Base-by-base conservation (phyloP, 176 grass and related monocot species). In the Bonia amplexicaulis region DNA sequence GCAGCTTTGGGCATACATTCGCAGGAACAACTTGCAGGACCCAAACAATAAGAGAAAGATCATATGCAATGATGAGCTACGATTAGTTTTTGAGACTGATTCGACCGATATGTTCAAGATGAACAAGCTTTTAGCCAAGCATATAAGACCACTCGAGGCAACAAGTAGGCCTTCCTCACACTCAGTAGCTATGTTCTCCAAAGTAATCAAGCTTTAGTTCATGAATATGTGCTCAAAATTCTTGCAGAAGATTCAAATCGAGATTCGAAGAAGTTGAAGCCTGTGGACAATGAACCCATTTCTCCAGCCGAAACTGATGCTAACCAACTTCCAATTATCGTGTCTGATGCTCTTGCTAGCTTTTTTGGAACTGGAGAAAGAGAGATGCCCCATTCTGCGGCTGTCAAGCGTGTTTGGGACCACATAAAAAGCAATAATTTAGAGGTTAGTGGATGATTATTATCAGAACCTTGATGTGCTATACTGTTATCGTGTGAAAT, bases 11-110 rank as follows among this genome's bases (percentile, higher is more conserved):
- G 94, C 92, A 42, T 97, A 97, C 85, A 97, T 97, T 87, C 88
- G 90, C 67, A 97, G 77, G 71, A 94, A 97, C 75, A 93, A 97
- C 77, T 85, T 97, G 63, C 94, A 97, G 66, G 94, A 97, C 83
- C 94, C 94, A 31, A 97, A 92, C 74, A 97, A 97, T 81, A 97
- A 97, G 87, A 93, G 92, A 85, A 97, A 90, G 85, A 97, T 97
- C 80, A 97, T 97, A 70, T 97, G 94, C 80, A 97, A 97, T 84
- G 92, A 97, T 27, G 94, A 97, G 68, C 77, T 97, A 39, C 90
- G 92, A 66, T 45, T 97, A 76, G 92, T 94, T 81, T 97, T 97
- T 86, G 92, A 97, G 89, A 97, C 94, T 66, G 94, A 97, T 74
- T 90, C 71, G 68, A 97, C 94, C 49, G 94, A 97, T 53, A 97